phyloP scores from a whole-genome alignment of 1,139 yeast genomes.

The Blastobotrys apis region DNA sequence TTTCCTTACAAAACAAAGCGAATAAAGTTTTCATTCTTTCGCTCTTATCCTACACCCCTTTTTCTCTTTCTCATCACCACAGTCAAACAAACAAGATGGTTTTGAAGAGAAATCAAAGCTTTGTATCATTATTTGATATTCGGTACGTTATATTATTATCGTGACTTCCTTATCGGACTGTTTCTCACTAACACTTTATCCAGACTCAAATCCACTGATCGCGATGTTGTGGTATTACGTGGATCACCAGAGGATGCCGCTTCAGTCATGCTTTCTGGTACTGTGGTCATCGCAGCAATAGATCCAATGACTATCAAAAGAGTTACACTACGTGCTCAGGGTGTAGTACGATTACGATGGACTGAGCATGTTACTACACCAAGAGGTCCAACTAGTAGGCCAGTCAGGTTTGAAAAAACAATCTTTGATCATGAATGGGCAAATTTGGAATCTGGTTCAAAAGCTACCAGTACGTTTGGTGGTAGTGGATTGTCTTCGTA shows the following conservation, averaged over 20 bases:
- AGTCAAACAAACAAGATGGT: constrained; percentile 4
- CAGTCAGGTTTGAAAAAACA: constrained; percentile 56
- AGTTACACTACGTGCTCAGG: constrained; percentile 58
- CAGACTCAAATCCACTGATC: constrained; percentile 41
- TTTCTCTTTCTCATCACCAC: no score
- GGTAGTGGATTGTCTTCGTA: constrained; percentile 9
- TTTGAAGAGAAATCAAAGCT: constrained; percentile 9
- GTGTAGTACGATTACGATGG: constrained; percentile 55
- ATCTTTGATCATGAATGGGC: constrained; percentile 79
- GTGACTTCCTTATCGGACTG: no score
- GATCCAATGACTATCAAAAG: constrained; percentile 72
- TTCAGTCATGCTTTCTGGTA: constrained; percentile 70
- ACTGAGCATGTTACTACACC: constrained; percentile 38
- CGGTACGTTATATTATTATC: constrained; percentile 16
- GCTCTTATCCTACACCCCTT: background rate
- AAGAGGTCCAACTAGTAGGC: constrained; percentile 47
- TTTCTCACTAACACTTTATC: background rate
- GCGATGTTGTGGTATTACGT: constrained; percentile 75
- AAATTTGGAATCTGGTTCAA: constrained; percentile 45
- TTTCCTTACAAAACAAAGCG: background rate
- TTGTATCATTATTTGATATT: constrained; percentile 30
- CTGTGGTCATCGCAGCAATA: constrained; percentile 65
- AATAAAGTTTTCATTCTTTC: constrained; percentile 1
- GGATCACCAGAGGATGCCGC: constrained; percentile 78
- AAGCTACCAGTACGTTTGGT: constrained; percentile 2